Evolutionary conservation across 2,329 filamentous ascomycete species (phyloP).

Genomic region (Talaromyces sp.): DNA sequence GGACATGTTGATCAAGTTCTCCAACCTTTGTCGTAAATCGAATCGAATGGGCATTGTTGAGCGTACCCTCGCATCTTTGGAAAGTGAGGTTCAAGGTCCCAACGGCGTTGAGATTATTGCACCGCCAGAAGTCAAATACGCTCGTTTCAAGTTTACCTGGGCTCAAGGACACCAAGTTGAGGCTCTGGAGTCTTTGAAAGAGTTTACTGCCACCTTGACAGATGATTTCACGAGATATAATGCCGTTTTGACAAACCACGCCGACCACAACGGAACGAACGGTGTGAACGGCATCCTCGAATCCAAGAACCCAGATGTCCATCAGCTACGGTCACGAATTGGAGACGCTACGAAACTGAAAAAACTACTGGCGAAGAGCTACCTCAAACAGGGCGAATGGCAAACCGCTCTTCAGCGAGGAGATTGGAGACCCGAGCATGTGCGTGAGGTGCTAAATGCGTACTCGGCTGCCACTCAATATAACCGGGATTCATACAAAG

Average conservation of each 20-base stretch:
- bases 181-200: constrained; percentile 56
- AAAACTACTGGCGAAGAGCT: constrained; percentile 85
- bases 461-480: constrained; percentile 90
- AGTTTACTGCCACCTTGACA: constrained; percentile 57
- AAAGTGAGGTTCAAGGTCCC: constrained; percentile 58
- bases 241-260: constrained; percentile 29
- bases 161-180: constrained; percentile 66
- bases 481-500: constrained; percentile 95
- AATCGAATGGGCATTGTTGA: constrained; percentile 91
- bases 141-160: constrained; percentile 97
- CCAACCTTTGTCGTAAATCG: constrained; percentile 95
- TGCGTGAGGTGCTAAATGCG: constrained; percentile 82
- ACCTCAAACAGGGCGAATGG: constrained; percentile 95
- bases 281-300: constrained; percentile 45
- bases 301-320: constrained; percentile 33
- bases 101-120: constrained; percentile 36
- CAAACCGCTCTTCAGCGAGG: constrained; percentile 78
- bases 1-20: constrained; percentile 99
- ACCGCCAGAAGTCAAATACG: constrained; percentile 80
- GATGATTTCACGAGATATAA: constrained; percentile 52
- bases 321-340: constrained; percentile 35
- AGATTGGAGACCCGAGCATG: constrained; percentile 81
- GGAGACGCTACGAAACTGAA: constrained; percentile 53
- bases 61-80: constrained; percentile 87
- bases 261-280: constrained; percentile 39